Evolutionary conservation across 805 yeast species (phyloP), one percentile per base, ranked within the genome.

Genomic region (Kodamaea sagamina): DNA sequence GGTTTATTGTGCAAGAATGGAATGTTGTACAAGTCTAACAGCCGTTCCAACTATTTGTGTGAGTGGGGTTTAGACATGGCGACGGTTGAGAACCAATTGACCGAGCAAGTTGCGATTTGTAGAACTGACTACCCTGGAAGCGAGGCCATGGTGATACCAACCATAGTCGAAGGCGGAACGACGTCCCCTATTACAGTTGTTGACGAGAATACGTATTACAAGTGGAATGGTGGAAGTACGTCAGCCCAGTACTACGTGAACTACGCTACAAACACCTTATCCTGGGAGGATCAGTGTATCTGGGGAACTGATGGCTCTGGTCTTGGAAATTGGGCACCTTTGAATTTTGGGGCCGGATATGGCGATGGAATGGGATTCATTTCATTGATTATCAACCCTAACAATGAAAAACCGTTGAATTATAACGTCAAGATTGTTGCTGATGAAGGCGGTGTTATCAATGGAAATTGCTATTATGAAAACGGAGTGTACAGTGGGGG

Each of bases 71-170:
- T 59, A 31, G 62, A 78, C 44, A 61, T 75, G 39, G 86, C 87
- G 39, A 53, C 58, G 41, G 84, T 81, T 44, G 73, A 67, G 32
- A 74, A 79, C 47, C 63, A 80, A 49, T 61, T 81, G 42, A 57
- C 57, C 49, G 59, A 77, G 46, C 67, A 69, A 32, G 82, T 83
- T 49, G 81, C 88, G 32, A 71, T 83, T 47, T 83, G 89, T 66
- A 78, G 86, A 74, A 83, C 89, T 48, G 89, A 83, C 64, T 83
- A 83, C 69, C 89, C 89, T 57, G 89, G 89, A 68, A 78, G 89
- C 42, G 89, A 83, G 71, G 82, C 82, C 68, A 83, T 83, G 89
- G 81, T 75, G 56, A 72, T 82, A 47, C 89, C 89, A 60, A 82
- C 88, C 47, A 73, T 78, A 50, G 78, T 83, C 44, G 57, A 65